Evolutionary conservation across 1,139 yeast genomes (phyloP), one percentile per base, ranked within the genome.

Genomic region (Wickerhamomyces sp.): DNA sequence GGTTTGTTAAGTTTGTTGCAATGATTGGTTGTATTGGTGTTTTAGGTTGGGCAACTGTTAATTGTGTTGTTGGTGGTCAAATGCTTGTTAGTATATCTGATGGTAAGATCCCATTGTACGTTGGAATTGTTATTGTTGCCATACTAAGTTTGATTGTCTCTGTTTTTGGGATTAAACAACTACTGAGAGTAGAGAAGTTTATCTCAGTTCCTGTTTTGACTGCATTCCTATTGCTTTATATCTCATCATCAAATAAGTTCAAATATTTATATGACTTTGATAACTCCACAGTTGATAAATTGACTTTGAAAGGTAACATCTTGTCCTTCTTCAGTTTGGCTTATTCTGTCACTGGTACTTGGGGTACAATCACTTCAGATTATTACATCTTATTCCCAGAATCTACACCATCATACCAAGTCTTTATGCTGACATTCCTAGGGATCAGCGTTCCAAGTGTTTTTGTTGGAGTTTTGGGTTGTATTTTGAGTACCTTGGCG

Each of bases 291-390:
- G 60, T 74, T 6, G 76, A 71, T 23, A 46, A 69, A 1, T 50
- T 60, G 11, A 72, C 78, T 1, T 61, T 71, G 11, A 71, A 73
- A 42, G 95, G 95, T 9, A 78, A 80, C 60, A 80, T 88, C 78
- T 63, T 89, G 31, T 77, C 89, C 15, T 85, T 81, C 62, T 87
- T 88, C 59, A 78, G 91, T 1, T 69, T 88, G 41, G 74, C 84
- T 34, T 87, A 86, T 59, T 84, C 96, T 32, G 81, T 84, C 40
- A 88, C 96, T 4, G 78, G 91, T 1, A 87, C 96, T 1, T 90
- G 96, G 96, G 94, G 95, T 34, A 84, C 93, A 6, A 78, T 85
- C 50, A 87, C 96, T 1, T 75, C 93, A 0, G 97, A 90, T 64
- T 90, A 89, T 63, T 87, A 86, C 62, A 80, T 89, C 43, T 71